phyloP scores from a whole-genome alignment of 129 eudicot species.

The Flaveria ramosissima region DNA sequence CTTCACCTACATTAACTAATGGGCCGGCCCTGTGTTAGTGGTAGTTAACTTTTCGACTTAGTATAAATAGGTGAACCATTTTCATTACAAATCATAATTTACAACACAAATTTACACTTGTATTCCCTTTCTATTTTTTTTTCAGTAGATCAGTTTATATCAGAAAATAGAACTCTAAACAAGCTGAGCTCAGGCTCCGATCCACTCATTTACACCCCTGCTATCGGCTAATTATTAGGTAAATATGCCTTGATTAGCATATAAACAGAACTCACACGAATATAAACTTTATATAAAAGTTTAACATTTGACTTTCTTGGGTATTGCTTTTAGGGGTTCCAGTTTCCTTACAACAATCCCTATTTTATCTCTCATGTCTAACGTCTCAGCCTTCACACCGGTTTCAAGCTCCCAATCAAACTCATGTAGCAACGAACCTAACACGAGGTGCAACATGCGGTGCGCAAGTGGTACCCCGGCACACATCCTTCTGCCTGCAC shows the following conservation, averaged over 20 bases:
- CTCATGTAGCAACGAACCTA: constrained; percentile 51
- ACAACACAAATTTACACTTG: no score
- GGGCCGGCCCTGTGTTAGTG: no score
- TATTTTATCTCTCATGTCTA: constrained; percentile 56
- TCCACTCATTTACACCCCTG: no score
- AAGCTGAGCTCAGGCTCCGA: no score
- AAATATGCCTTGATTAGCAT: neutral
- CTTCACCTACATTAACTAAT: no score
- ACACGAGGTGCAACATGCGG: constrained; percentile 47
- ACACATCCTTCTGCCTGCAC: constrained; percentile 47
- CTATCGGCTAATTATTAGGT: no score
- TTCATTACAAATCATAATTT: no score
- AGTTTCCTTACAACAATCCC: constrained; percentile 47
- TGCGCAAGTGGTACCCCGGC: constrained; percentile 45
- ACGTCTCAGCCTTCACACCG: constrained; percentile 12
- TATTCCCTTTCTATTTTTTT: no score
- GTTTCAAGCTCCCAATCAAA: constrained; percentile 61
- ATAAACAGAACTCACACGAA: neutral
- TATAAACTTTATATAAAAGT: neutral
- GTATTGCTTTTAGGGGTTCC: constrained; percentile 45
- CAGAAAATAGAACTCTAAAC: no score
- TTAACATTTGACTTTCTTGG: constrained; percentile 17
- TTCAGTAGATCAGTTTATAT: no score
- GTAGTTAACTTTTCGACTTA: no score
- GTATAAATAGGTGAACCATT: no score